Conservation (phyloP, 768 basidiomycete species). For the Pleurotus tuber-regium region DNA sequence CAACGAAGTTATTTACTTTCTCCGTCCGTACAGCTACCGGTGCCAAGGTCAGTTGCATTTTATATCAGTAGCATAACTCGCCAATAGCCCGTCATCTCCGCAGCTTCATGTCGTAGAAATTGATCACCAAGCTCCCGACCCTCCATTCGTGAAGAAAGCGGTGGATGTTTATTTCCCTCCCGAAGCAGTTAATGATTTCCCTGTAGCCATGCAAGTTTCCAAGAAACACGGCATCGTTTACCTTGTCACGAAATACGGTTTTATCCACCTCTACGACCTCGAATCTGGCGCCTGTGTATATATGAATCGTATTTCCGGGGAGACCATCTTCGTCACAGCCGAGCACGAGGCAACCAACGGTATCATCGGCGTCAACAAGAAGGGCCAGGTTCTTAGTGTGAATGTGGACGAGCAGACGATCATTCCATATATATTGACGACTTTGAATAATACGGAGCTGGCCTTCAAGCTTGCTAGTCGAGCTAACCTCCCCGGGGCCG, state of each 20-base stretch:
- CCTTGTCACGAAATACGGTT: constrained; percentile 97
- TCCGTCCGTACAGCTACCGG: constrained; percentile 95
- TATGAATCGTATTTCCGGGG: constrained; percentile 99
- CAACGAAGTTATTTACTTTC: constrained; percentile 93
- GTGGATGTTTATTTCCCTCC: constrained; percentile 99
- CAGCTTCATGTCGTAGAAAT: constrained; percentile 99
- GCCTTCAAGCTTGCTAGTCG: constrained; percentile 98
- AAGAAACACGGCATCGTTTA: constrained; percentile 96
- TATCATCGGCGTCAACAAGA: constrained; percentile 99
- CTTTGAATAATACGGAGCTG: constrained; percentile 95
- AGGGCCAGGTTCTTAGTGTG: constrained; percentile 96
- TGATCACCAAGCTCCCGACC: constrained; percentile 90
- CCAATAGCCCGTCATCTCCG: constrained; percentile 8
- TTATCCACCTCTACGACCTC: constrained; percentile 98
- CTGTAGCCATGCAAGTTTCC: constrained; percentile 99
- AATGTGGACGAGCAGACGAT: constrained; percentile 96
- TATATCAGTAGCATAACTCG: not conserved
- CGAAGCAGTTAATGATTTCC: constrained; percentile 97
- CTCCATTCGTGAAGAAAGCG: constrained; percentile 93
- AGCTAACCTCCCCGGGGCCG: constrained; percentile 94
- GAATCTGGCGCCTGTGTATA: constrained; percentile 97
- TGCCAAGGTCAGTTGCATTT: constrained; percentile 72
- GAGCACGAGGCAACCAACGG: constrained; percentile 93
- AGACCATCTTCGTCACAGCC: constrained; percentile 98
- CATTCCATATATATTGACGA: constrained; percentile 90